These are phyloP conservation scores for Zygosaccharomyces pseudorouxii DNA, from an alignment of 805 yeast genomes.

Conservation along the genomic window DNA sequence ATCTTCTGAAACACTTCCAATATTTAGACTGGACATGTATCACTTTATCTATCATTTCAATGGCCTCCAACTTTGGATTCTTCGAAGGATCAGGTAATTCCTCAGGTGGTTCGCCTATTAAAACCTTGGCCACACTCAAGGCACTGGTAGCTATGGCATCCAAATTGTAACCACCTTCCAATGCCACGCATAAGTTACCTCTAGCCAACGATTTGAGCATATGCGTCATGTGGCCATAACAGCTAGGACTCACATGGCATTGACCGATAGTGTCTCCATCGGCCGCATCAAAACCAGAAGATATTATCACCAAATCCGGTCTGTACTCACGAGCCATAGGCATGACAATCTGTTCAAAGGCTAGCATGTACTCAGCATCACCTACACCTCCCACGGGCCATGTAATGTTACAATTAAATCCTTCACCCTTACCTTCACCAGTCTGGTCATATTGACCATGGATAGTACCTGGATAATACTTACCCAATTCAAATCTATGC, in stretches of 20 bases:
- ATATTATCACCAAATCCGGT: constrained; percentile 88
- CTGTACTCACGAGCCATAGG: constrained; percentile 85
- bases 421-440: constrained; percentile 85
- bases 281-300: constrained; percentile 98
- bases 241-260: constrained; percentile 91
- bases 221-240: constrained; percentile 95
- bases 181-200: constrained; percentile 82
- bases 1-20: constrained; percentile 74
- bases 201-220: constrained; percentile 79
- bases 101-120: constrained; percentile 94
- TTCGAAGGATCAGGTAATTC: constrained; percentile 46
- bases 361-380: constrained; percentile 93
- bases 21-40: constrained; percentile 72
- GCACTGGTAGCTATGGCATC: constrained; percentile 90
- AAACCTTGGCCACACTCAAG: constrained; percentile 81
- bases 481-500: constrained; percentile 89
- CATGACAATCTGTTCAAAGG: constrained; percentile 78
- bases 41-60: constrained; percentile 78
- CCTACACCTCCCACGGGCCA: constrained; percentile 92
- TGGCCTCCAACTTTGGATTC: constrained; percentile 70
- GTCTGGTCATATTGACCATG: constrained; percentile 77
- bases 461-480: constrained; percentile 88
- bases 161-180: constrained; percentile 95
- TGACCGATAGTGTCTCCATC: constrained; percentile 97
- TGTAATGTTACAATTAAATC: constrained; percentile 84